Evolutionary conservation across 305 asterid genomes (phyloP), one percentile per base, ranked within the genome.

Genomic region (Fraxinus greggii): DNA sequence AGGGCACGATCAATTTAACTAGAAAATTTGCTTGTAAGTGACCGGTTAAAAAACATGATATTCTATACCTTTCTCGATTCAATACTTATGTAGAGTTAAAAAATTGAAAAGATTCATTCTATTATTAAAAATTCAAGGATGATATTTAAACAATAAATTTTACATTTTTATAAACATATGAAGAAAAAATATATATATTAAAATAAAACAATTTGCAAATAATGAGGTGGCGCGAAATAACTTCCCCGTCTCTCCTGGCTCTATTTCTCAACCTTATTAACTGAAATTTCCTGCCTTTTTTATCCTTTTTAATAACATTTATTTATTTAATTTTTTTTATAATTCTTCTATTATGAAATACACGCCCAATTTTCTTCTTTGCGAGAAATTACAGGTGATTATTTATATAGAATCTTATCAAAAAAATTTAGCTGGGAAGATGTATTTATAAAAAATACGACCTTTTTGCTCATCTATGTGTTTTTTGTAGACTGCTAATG

Each of bases 281-380:
- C 91, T 38, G 88, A 80, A 86, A 77, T 84, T 86, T 84, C 81
- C 72, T 67, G 40, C 29, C 40, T 36, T 70, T 83, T 72, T 36
- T 31, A 73, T 59, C 40, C 32, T 56, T 73, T 59, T 7, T 12
- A 12, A 56, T 78, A 9, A 5, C 7, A 38, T 10, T 12, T 28
- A 76, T 76, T 15, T 80, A 40, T 75, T 48, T 80, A 0, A 84
- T 5, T 15, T 9, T 51, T 73, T 75, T 9, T 23, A 31, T 40
- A 32, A 26, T 13, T 2, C 19, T 7, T 38, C 1, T 35, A 21
- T 8, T 35, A 56, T 2, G 23, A 7, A 69, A 24, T 26, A 17
- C n/a, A 54, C 42, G 1, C 17, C 51, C 26, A 59, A 5, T 7
- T 59, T 59, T 45, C 21, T 48, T 48, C 59, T 48, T 45, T 48